Conservation (phyloP, 2,329 filamentous ascomycete genomes). For the Metarhizium rileyi region DNA sequence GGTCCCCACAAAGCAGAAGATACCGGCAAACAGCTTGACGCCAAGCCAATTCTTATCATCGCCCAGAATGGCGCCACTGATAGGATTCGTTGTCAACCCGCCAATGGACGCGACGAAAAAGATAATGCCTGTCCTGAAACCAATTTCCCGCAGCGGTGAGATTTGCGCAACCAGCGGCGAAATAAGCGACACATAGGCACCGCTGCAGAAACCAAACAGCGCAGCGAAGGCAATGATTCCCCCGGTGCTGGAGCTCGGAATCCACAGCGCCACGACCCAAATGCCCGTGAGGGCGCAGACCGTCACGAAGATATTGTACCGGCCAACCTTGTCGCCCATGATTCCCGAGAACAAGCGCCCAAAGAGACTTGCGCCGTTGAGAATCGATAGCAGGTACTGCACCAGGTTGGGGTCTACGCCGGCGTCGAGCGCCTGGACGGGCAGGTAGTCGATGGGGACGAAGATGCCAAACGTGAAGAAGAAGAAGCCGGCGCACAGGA, state of each 20-base stretch:
- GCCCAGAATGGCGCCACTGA: constrained; percentile 37
- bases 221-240: constrained; percentile 28
- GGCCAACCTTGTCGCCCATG: constrained; percentile 25
- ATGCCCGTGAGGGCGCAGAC: constrained; percentile 18
- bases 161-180: constrained; percentile 38
- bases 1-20: constrained; percentile 21
- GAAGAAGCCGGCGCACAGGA: constrained; percentile 18
- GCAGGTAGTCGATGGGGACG: constrained; percentile 21
- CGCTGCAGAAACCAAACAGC: constrained; percentile 33
- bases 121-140: constrained; percentile 23
- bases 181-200: constrained; percentile 30
- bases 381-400: constrained; percentile 27
- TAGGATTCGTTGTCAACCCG: constrained; percentile 47
- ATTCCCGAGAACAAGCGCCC: constrained; percentile 25
- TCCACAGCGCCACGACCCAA: constrained; percentile 2
- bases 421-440: constrained; percentile 11
- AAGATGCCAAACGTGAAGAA: constrained; percentile 24
- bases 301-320: constrained; percentile 33
- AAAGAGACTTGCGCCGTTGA: constrained; percentile 29
- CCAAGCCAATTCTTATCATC: constrained; percentile 19
- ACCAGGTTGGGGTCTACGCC: constrained; percentile 17
- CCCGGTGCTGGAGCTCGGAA: constrained; percentile 21
- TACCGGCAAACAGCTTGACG: constrained; percentile 27
- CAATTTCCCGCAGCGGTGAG: constrained; percentile 20
- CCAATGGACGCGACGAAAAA: constrained; percentile 47